These are phyloP conservation scores for Ceratobasidium sp. DNA, from an alignment of 1,284 basidiomycete species.

Conservation along the genomic window DNA sequence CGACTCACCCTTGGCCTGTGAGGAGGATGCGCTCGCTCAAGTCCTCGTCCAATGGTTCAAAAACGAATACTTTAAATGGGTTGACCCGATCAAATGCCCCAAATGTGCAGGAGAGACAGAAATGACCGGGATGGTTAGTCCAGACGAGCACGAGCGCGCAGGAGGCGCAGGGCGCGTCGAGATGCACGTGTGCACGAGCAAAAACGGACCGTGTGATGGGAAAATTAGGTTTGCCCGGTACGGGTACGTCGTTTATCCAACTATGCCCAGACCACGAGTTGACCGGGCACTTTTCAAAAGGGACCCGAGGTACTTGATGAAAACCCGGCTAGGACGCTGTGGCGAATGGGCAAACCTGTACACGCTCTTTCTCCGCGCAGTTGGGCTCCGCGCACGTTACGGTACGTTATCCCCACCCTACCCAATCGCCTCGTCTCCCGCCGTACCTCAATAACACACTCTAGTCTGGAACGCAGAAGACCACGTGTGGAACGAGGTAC, in stretches of 20 bases:
- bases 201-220: slow-evolving; percentile 47
- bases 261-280: slow-evolving; percentile 4
- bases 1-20: slow-evolving; percentile 43
- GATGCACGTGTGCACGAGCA: slow-evolving; percentile 50
- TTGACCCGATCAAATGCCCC: slow-evolving; percentile 56
- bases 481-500: slow-evolving; percentile 59
- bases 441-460: slow-evolving; percentile 3
- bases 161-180: slow-evolving; percentile 55
- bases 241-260: slow-evolving; percentile 49
- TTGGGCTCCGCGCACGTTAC: slow-evolving; percentile 55
- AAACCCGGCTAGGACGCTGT: slow-evolving; percentile 54
- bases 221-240: slow-evolving; percentile 54
- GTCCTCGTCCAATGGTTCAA: slow-evolving; percentile 57
- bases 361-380: slow-evolving; percentile 54
- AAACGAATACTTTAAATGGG: slow-evolving; percentile 55
- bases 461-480: slow-evolving; percentile 54
- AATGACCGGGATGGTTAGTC: slow-evolving; percentile 42
- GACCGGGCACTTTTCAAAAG: slow-evolving; percentile 40
- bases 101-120: slow-evolving; percentile 51
- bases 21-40: slow-evolving; percentile 52
- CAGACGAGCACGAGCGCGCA: slow-evolving; percentile 49
- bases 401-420: slow-evolving; percentile 47
- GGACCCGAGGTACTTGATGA: slow-evolving; percentile 50
- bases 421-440: slow-evolving; percentile 5
- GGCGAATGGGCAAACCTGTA: slow-evolving; percentile 59